Evolutionary conservation across 75 land plant genomes (phyloP), one percentile per base, ranked within the genome.

Genomic region (Azolla pinnata): DNA sequence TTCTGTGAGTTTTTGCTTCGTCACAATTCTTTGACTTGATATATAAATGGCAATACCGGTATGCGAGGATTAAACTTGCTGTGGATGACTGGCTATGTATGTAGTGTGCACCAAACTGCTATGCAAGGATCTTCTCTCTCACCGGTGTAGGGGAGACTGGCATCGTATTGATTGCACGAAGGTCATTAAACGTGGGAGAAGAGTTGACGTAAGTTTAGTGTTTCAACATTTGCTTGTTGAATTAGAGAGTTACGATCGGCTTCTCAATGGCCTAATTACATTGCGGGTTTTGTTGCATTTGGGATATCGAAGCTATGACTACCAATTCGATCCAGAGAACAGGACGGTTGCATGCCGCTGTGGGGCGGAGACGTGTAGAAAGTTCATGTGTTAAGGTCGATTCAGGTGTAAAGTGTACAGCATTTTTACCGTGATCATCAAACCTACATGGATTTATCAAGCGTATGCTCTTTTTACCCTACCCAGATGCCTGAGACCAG

Each of bases 31-130:
- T 42, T 42, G n/a, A 18, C n/a, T n/a, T n/a, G n/a, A n/a, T n/a
- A n/a, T n/a, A n/a, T n/a, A n/a, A n/a, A n/a, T n/a, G n/a, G n/a
- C n/a, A n/a, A n/a, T n/a, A n/a, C n/a, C n/a, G n/a, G n/a, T n/a
- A n/a, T n/a, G n/a, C n/a, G n/a, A n/a, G n/a, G n/a, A n/a, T n/a
- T n/a, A n/a, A n/a, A n/a, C n/a, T n/a, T n/a, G n/a, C n/a, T n/a
- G n/a, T n/a, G n/a, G n/a, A n/a, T n/a, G n/a, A n/a, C n/a, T n/a
- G n/a, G n/a, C n/a, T n/a, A n/a, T n/a, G n/a, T n/a, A n/a, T n/a
- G n/a, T 44, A 66, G 68, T 68, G 70, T 60, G 64, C 60, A 20
- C 70, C 70, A 20, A 68, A 68, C 31, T 68, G 70, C 29, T 68
- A 60, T 60, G 70, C 70, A 9, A 46, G 70, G 44, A 68, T 68